Evolutionary conservation across 805 yeast genomes (phyloP), one percentile per base, ranked within the genome.

Genomic region (Kurtzmaniella fragi): DNA sequence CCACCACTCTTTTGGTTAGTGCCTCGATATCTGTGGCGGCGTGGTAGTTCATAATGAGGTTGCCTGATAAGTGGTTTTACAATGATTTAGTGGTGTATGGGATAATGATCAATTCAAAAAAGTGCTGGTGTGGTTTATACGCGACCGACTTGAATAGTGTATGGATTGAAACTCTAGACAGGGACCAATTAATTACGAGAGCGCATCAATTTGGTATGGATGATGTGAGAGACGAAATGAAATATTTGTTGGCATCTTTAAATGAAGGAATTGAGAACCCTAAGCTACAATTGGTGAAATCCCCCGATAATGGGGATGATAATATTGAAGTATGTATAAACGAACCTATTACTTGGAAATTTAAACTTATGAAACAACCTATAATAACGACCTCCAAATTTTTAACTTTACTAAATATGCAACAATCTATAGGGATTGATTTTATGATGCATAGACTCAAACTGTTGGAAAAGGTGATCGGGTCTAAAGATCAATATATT

Each of bases 401-500:
- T 31, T 44, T 61, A 23, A 31, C 53, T 2, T 29, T 34, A 8
- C 42, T 62, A 26, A 49, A 51, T 38, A 38, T 42, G 15, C 62
- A 52, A 35, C 56, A 50, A 37, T 47, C 57, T 28, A 31, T 46
- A 7, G 50, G 50, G 39, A 57, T 58, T 34, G 38, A 44, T 26
- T 50, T 43, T 32, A 41, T 56, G n/a, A 30, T 37, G 17, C 40
- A 44, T 29, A 49, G 57, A 38, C 38, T 54, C 7, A 34, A 41
- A 4, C 41, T 45, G 14, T 43, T 67, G 34, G 49, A 57, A 28
- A 42, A 41, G 5, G 32, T 52, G 11, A 38, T 64, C 3, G 42
- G 44, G 2, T 44, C 42, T 5, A 62, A 62, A 39, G 72, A 66
- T 39, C 49, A 53, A 20, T 67, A 61, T 42, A 54, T 48, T 34